Evolutionary conservation across 176 grass and related monocot genomes (phyloP).

Genomic region (Triticum dicoccoides): DNA sequence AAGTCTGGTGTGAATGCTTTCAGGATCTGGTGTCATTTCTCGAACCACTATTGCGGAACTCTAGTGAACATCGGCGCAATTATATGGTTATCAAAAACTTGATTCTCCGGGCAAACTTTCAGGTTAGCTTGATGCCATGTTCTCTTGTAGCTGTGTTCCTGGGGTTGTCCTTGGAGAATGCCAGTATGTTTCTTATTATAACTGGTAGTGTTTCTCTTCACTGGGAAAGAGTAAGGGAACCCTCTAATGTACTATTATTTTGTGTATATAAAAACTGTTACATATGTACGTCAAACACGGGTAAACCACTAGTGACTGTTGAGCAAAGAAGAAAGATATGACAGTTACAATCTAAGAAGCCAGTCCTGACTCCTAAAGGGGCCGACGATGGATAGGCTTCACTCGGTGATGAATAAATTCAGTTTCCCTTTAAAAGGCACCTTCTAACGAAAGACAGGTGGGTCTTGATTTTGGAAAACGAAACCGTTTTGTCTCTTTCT

Average conservation of each 20-base stretch:
- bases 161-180: neutral
- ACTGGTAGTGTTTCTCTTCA: neutral
- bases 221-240: neutral
- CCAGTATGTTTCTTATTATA: neutral
- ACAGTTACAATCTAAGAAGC: neutral
- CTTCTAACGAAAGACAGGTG: neutral
- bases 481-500: neutral
- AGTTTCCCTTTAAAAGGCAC: neutral
- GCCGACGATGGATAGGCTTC: neutral
- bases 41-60: constrained; percentile 85
- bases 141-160: neutral
- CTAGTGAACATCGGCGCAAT: constrained; percentile 81
- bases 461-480: neutral
- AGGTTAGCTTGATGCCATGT: constrained; percentile 47
- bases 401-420: neutral
- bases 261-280: neutral
- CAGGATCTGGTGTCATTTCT: constrained; percentile 94
- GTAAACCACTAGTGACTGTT: neutral
- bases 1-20: constrained; percentile 23
- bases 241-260: neutral
- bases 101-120: constrained; percentile 69
- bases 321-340: neutral
- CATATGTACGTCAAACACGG: neutral
- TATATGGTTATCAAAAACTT: constrained; percentile 91
- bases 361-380: neutral